phyloP scores from a whole-genome alignment of 768 basidiomycete species.

The Collybiopsis luxurians region DNA sequence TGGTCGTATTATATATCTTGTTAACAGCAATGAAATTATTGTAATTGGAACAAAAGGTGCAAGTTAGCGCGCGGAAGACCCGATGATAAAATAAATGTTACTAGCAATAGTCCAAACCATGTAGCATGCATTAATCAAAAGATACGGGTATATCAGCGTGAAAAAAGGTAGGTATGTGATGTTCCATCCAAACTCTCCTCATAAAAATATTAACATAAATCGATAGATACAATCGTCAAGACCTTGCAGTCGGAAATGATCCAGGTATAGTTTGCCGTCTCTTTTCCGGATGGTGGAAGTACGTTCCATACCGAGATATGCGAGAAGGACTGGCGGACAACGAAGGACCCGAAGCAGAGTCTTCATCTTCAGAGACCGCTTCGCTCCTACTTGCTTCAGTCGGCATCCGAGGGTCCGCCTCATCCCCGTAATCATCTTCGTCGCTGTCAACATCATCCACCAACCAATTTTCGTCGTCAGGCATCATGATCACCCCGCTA shows the following conservation, averaged over 20 bases:
- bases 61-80: no score
- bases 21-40: not conserved
- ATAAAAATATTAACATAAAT: no score
- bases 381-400: slow-evolving; percentile 2
- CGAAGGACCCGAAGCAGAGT: slow-evolving; percentile 14
- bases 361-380: slow-evolving; percentile 16
- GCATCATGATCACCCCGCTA: slow-evolving; percentile 85
- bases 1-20: not conserved
- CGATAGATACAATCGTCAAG: not conserved
- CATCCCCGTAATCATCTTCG: slow-evolving; percentile 41
- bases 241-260: slow-evolving; percentile 43
- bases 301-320: slow-evolving; percentile 67
- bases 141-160: no score
- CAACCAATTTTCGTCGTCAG: slow-evolving; percentile 71
- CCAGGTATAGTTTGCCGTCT: slow-evolving; percentile 58
- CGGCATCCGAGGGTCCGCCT: slow-evolving; percentile 19
- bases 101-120: no score
- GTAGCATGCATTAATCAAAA: no score
- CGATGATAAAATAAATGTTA: no score
- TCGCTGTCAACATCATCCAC: slow-evolving; percentile 48
- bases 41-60: not conserved
- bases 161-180: no score
- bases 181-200: no score
- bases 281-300: slow-evolving; percentile 85
- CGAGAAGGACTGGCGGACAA: slow-evolving; percentile 34